These are phyloP conservation scores for Peronospora tabacina DNA, from an alignment of 352 stramenopile genomes.

Conservation along the genomic window DNA sequence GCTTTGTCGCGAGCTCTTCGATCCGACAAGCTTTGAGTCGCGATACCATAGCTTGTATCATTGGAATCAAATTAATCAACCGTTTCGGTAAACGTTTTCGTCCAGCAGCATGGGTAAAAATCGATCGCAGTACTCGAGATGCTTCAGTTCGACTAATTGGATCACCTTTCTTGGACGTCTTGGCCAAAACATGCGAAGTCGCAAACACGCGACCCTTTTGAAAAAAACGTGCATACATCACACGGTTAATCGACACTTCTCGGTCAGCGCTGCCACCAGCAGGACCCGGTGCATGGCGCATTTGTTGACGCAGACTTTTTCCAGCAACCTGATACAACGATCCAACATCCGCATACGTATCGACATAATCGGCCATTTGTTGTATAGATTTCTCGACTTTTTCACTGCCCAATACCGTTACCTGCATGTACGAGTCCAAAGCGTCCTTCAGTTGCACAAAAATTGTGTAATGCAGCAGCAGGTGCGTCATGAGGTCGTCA, in stretches of 20 bases:
- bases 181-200: constrained; percentile 29
- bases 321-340: constrained; percentile 30
- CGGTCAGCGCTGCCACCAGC: constrained; percentile 1
- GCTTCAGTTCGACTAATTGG: constrained; percentile 32
- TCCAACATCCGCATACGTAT: background rate
- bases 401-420: constrained; percentile 5
- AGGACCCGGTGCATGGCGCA: background rate
- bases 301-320: constrained; percentile 42
- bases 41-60: constrained; percentile 39
- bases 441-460: constrained; percentile 32
- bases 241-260: constrained; percentile 47
- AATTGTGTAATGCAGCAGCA: constrained; percentile 59
- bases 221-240: constrained; percentile 51
- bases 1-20: constrained; percentile 24
- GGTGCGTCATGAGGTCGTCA: constrained; percentile 55
- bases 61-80: constrained; percentile 52
- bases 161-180: constrained; percentile 23
- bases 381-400: background rate
- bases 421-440: constrained; percentile 47
- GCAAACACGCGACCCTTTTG: constrained; percentile 31
- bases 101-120: constrained; percentile 30
- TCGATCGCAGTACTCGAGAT: constrained; percentile 35
- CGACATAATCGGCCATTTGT: background rate
- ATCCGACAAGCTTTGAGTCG: constrained; percentile 35
- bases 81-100: constrained; percentile 48